A percentile compares a stretch with the other conserved stretches of the same genome.
Evolutionary conservation across 371 early-diverging fungal species (phyloP).

Genomic region (Ordospora pajunii): DNA sequence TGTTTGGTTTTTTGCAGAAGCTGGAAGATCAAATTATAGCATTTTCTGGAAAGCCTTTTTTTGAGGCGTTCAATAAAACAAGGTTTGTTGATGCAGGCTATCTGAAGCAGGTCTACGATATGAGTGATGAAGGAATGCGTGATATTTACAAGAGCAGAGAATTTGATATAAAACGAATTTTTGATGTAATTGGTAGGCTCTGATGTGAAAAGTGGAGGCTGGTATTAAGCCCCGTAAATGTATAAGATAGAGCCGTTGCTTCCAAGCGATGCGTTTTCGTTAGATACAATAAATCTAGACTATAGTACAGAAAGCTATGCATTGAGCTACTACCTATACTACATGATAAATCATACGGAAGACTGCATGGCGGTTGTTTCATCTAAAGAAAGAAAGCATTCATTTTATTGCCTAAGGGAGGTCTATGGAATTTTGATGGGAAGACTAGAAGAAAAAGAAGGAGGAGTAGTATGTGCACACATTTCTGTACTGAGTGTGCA

Average conservation of each 20-base stretch:
- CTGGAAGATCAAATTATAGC: background rate
- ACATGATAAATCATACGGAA: conserved; percentile 35
- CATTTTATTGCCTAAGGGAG: background rate
- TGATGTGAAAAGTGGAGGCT: background rate
- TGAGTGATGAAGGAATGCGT: background rate
- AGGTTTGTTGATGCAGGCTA: background rate
- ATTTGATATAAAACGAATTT: background rate
- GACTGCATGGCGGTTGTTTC: conserved; percentile 33
- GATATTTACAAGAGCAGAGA: background rate
- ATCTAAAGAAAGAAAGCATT: background rate
- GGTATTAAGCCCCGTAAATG: conserved; percentile 15
- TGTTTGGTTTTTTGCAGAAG: background rate
- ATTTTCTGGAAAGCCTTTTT: background rate
- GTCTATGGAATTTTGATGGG: conserved; percentile 56
- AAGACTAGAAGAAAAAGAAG: conserved; percentile 37
- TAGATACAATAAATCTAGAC: conserved; percentile 54
- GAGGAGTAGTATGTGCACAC: conserved; percentile 67
- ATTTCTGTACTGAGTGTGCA: conserved; percentile 91
- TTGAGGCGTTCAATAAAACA: background rate
- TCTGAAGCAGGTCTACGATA: background rate
- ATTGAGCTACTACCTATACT: conserved; percentile 54
- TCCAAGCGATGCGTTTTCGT: conserved; percentile 36
- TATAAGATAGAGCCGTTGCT: conserved; percentile 25
- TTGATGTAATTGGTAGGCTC: background rate
- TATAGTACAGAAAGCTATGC: conserved; percentile 48